Evolutionary conservation across 805 yeast genomes (phyloP).

Genomic region (Starmera pachycereana): DNA sequence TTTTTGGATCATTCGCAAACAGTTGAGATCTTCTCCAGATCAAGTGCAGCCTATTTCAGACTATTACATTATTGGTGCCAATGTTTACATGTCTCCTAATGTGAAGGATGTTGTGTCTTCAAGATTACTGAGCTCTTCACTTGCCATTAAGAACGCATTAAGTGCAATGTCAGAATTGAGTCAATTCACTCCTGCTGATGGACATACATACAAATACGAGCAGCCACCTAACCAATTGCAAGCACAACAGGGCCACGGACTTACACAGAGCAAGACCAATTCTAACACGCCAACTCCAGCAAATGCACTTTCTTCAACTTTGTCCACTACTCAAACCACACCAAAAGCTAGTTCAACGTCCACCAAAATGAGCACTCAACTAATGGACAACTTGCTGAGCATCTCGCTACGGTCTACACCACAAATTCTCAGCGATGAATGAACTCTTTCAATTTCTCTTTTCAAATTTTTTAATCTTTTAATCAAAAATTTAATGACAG

Average conservation of each 20-base stretch:
- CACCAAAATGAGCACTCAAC: no score
- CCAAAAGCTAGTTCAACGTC: no score
- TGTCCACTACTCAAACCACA: no score
- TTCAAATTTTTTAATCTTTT: no score
- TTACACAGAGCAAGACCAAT: no score
- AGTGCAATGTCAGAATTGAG: constrained; percentile 37
- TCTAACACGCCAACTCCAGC: no score
- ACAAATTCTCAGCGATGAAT: no score
- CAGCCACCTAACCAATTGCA: constrained; percentile 6
- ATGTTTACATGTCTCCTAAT: constrained; percentile 83
- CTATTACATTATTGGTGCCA: constrained; percentile 85
- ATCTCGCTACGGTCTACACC: no score
- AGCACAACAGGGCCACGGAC: background rate
- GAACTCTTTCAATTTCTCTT: no score
- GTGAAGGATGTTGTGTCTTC: constrained; percentile 64
- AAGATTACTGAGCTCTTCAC: constrained; percentile 32
- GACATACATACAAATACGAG: constrained; percentile 35
- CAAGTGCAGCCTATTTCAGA: constrained; percentile 52
- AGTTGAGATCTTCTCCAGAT: constrained; percentile 46
- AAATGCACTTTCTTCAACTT: no score
- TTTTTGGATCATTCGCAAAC: constrained; percentile 85
- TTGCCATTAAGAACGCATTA: constrained; percentile 35
- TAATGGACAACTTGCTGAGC: no score
- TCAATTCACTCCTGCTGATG: constrained; percentile 49
- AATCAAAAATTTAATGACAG: no score